phyloP scores from a whole-genome alignment of 768 basidiomycete species.

The Amyloporia xantha region DNA sequence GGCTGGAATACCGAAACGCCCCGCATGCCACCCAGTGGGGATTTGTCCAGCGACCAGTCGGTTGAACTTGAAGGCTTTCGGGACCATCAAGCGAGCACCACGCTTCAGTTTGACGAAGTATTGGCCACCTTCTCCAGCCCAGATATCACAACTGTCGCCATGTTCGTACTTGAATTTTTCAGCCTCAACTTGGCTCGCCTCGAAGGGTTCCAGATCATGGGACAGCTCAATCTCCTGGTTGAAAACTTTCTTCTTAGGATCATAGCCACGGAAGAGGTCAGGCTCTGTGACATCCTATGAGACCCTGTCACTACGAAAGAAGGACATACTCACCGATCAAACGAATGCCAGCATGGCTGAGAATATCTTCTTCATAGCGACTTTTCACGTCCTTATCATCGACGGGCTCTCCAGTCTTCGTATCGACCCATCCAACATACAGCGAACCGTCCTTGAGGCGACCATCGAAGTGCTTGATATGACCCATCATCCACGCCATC shows the following conservation, averaged over 20 bases:
- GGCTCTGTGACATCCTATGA: conserved; percentile 55
- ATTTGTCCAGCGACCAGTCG: conserved; percentile 94
- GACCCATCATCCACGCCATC: conserved; percentile 99
- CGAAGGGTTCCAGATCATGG: conserved; percentile 94
- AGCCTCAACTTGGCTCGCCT: conserved; percentile 87
- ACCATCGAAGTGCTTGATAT: conserved; percentile 98
- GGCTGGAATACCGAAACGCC: conserved; percentile 92
- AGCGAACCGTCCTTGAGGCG: conserved; percentile 88
- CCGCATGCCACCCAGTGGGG: conserved; percentile 96
- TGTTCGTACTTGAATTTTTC: conserved; percentile 95
- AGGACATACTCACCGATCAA: conserved; percentile 68
- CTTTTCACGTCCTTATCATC: conserved; percentile 96
- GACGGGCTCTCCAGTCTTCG: conserved; percentile 86
- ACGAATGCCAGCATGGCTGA: conserved; percentile 87
- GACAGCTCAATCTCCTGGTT: conserved; percentile 95
- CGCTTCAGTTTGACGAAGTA: conserved; percentile 99
- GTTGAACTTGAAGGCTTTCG: conserved; percentile 93
- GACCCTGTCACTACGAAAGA: background rate
- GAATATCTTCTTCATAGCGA: conserved; percentile 91
- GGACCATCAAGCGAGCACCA: conserved; percentile 86
- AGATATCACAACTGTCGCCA: conserved; percentile 93
- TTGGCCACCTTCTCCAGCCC: conserved; percentile 87
- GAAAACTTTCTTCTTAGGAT: conserved; percentile 96
- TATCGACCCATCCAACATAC: conserved; percentile 98
- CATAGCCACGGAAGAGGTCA: conserved; percentile 95